A percentile compares a stretch with the other conserved stretches of the same genome.
These are phyloP conservation scores for Bimuria novae-zelandiae DNA, from an alignment of 2,329 filamentous ascomycete species.

Conservation along the genomic window DNA sequence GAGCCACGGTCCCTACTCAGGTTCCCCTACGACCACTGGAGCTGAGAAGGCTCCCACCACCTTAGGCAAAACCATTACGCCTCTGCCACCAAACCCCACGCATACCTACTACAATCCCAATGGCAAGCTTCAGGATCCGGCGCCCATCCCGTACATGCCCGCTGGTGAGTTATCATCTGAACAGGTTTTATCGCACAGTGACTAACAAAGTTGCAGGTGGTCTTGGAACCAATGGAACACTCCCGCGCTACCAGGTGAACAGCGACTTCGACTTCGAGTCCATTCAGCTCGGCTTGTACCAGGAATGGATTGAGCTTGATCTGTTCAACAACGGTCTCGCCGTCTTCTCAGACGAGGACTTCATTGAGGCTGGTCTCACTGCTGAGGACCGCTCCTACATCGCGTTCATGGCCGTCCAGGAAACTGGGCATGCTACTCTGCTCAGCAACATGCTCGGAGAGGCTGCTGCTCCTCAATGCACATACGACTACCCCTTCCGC, in stretches of 20 bases:
- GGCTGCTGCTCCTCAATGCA: constrained; percentile 72
- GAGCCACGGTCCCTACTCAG: constrained; percentile 70
- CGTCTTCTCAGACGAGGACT: constrained; percentile 70
- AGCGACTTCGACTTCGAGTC: constrained; percentile 86
- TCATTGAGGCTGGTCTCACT: constrained; percentile 68
- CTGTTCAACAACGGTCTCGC: constrained; percentile 78
- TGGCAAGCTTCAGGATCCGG: constrained; percentile 67
- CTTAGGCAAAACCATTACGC: constrained; percentile 61
- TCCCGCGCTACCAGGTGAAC: constrained; percentile 75
- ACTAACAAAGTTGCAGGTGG: constrained; percentile 54
- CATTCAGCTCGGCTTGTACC: constrained; percentile 73
- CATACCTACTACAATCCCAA: constrained; percentile 74
- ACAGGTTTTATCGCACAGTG: background rate
- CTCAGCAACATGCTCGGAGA: constrained; percentile 77
- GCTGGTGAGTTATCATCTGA: constrained; percentile 47
- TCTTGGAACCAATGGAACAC: constrained; percentile 75
- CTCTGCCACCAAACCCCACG: constrained; percentile 61
- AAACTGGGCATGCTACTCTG: constrained; percentile 76
- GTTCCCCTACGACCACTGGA: constrained; percentile 70
- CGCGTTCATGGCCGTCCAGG: constrained; percentile 77
- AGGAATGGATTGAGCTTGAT: constrained; percentile 85
- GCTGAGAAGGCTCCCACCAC: constrained; percentile 63
- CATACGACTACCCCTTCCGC: constrained; percentile 78
- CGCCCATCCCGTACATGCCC: constrained; percentile 74
- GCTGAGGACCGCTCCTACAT: constrained; percentile 73